Percentiles rank a stretch among this genome's conserved stretches.
phyloP scores from a whole-genome alignment of 2,329 filamentous ascomycete genomes.

The Endoconidiophora laricicola region DNA sequence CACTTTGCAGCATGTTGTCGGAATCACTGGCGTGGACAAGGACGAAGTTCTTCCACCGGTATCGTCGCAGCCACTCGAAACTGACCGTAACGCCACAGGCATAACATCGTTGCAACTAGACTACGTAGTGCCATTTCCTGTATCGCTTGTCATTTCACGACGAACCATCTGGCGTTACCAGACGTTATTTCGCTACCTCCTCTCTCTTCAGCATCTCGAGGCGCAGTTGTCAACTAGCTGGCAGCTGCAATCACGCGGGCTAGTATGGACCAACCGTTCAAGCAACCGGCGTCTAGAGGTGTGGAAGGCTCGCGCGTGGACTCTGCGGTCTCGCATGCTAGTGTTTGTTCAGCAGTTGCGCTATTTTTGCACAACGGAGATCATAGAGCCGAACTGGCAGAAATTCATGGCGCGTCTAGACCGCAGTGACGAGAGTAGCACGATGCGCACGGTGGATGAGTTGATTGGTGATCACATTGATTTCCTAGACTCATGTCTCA shows the following conservation, averaged over 20 bases:
- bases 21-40: slow-evolving; percentile 87
- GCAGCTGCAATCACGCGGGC: slow-evolving; percentile 71
- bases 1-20: slow-evolving; percentile 89
- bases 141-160: slow-evolving; percentile 86
- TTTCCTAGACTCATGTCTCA: slow-evolving; percentile 91
- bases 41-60: slow-evolving; percentile 66
- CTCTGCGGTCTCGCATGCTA: slow-evolving; percentile 79
- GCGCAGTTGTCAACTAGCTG: slow-evolving; percentile 73
- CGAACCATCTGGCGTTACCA: slow-evolving; percentile 97
- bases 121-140: slow-evolving; percentile 84
- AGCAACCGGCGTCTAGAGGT: slow-evolving; percentile 58
- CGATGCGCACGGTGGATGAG: slow-evolving; percentile 70
- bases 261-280: slow-evolving; percentile 69
- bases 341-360: slow-evolving; percentile 93
- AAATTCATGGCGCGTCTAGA: slow-evolving; percentile 78
- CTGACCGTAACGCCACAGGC: slow-evolving; percentile 73
- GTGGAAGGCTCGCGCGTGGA: slow-evolving; percentile 90
- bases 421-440: slow-evolving; percentile 30
- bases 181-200: slow-evolving; percentile 81
- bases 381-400: slow-evolving; percentile 96
- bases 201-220: slow-evolving; percentile 80
- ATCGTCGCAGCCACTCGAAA: slow-evolving; percentile 49
- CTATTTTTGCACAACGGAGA: slow-evolving; percentile 93
- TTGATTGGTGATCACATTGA: slow-evolving; percentile 98
- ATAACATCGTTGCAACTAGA: slow-evolving; percentile 90